Evolutionary conservation across 768 basidiomycete genomes (phyloP).

Genomic region (Boletus insuetus): DNA sequence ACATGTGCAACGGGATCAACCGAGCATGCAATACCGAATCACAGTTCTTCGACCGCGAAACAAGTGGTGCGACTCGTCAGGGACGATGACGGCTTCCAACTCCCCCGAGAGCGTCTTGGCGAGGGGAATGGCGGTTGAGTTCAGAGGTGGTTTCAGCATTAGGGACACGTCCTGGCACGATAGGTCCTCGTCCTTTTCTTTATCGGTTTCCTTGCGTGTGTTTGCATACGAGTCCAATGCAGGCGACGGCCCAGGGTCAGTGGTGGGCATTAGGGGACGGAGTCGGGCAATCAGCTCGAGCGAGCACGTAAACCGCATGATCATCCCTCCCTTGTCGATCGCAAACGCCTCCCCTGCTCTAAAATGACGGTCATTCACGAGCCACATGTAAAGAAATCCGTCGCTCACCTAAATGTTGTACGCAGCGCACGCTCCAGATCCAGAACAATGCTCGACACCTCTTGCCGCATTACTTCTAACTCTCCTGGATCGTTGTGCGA

Average conservation of each 20-base stretch:
- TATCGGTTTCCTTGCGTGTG: no score
- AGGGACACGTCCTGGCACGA: not conserved
- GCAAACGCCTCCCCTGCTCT: slow-evolving; percentile 20
- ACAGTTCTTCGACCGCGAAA: slow-evolving; percentile 55
- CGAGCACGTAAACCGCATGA: slow-evolving; percentile 24
- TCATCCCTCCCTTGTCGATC: slow-evolving; percentile 20
- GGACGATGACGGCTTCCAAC: slow-evolving; percentile 49
- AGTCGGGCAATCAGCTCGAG: slow-evolving; percentile 22
- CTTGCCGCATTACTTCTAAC: slow-evolving; percentile 17
- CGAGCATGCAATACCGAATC: slow-evolving; percentile 51
- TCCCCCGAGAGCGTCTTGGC: slow-evolving; percentile 50
- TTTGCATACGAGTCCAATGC: no score
- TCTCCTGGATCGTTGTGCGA: not conserved
- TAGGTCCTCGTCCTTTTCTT: not conserved
- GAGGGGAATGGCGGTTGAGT: slow-evolving; percentile 14
- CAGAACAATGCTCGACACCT: slow-evolving; percentile 14
- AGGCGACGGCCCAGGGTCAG: not conserved
- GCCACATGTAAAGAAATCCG: not conserved
- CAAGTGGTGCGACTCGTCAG: slow-evolving; percentile 51
- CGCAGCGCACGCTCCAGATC: slow-evolving; percentile 12
- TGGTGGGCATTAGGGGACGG: not conserved
- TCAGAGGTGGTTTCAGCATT: not conserved
- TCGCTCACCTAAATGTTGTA: slow-evolving; percentile 20
- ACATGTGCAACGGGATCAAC: not conserved
- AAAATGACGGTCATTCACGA: not conserved